These are phyloP conservation scores for Dictyostelium intermedium DNA, from an alignment of 78 protist species.

Conservation along the genomic window DNA sequence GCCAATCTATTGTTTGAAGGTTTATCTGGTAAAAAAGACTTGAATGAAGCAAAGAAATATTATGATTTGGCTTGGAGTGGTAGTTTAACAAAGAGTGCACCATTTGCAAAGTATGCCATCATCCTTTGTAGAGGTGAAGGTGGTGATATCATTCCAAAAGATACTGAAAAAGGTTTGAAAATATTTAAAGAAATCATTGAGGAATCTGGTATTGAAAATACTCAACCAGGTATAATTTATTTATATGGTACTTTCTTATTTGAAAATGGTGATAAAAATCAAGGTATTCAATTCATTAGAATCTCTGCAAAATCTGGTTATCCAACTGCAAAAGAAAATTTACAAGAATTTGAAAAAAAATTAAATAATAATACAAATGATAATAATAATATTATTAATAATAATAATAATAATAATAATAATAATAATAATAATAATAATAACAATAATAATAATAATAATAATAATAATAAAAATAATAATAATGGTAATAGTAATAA, in stretches of 20 bases:
- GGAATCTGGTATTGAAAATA: background rate
- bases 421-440: background rate
- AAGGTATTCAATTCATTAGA: background rate
- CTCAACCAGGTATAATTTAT: background rate
- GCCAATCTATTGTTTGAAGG: background rate
- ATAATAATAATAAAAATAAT: too few species aligned
- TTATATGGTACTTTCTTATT: background rate
- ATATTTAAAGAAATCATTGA: background rate
- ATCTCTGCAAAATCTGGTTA: background rate
- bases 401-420: background rate
- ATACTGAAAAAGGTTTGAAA: background rate
- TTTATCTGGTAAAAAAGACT: background rate
- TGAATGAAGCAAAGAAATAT: constrained; percentile 7
- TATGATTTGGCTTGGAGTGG: background rate
- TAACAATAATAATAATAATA: background rate
- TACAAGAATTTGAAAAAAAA: background rate
- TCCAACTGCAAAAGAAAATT: constrained; percentile 2
- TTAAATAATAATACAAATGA: background rate
- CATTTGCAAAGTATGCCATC: background rate
- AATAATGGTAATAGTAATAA: background rate
- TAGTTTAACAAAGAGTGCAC: background rate
- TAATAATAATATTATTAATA: background rate
- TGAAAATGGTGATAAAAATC: background rate
- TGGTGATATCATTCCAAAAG: constrained; percentile 15
- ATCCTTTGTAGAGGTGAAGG: constrained; percentile 17